Percentiles rank a stretch among this genome's conserved stretches.
Evolutionary conservation across 768 basidiomycete species (phyloP).

Genomic region (Boletus speciosus): DNA sequence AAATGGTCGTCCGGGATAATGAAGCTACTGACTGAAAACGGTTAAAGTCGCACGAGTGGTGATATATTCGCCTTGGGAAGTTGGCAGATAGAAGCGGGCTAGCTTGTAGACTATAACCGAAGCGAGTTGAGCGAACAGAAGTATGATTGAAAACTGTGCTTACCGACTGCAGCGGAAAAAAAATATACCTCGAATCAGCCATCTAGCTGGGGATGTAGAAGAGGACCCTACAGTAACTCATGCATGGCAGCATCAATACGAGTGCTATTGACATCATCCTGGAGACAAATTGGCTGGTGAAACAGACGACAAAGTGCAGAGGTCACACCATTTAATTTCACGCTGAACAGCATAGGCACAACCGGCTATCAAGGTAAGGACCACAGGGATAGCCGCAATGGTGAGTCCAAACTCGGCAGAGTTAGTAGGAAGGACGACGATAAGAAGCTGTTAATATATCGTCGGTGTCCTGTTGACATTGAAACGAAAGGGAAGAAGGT

Average conservation of each 20-base stretch:
- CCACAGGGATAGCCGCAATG: slow-evolving; percentile 78
- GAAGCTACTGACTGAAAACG: slow-evolving; percentile 61
- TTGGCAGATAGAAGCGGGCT: slow-evolving; percentile 74
- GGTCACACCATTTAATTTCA: slow-evolving; percentile 71
- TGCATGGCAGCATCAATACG: slow-evolving; percentile 73
- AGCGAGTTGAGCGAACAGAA: not conserved
- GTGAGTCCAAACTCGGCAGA: slow-evolving; percentile 81
- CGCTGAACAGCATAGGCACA: slow-evolving; percentile 71
- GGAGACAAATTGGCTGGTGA: not conserved
- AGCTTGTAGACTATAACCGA: slow-evolving; percentile 68
- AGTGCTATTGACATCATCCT: slow-evolving; percentile 71
- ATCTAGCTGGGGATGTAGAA: not conserved
- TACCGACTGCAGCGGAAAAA: slow-evolving; percentile 25
- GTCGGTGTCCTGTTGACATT: not conserved
- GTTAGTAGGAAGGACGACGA: slow-evolving; percentile 61
- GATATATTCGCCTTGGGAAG: slow-evolving; percentile 49
- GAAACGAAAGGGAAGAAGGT: not conserved
- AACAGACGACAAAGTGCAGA: not conserved
- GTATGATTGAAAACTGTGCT: slow-evolving; percentile 2
- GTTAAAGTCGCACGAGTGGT: slow-evolving; percentile 81
- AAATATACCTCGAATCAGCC: not conserved
- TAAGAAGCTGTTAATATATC: slow-evolving; percentile 58
- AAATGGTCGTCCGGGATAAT: not conserved
- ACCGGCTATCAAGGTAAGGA: slow-evolving; percentile 59
- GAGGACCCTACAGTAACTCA: slow-evolving; percentile 64